phyloP scores from a whole-genome alignment of 176 grass and related monocot species.

The Carex littledalei region DNA sequence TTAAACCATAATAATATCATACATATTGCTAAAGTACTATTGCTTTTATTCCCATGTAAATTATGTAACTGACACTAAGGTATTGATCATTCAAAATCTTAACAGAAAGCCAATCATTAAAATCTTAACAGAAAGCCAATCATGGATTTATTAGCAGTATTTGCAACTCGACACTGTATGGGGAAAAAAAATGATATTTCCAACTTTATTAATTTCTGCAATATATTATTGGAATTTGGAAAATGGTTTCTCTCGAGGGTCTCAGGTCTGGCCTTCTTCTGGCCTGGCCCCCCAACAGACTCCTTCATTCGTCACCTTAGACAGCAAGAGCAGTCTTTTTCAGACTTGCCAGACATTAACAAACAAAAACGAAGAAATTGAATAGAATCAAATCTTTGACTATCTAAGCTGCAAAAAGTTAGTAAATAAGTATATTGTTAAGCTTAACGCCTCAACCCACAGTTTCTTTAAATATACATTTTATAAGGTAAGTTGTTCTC shows the following conservation, averaged over 20 bases:
- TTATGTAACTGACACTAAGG: constrained; percentile 13
- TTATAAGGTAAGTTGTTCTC: too few relatives aligned
- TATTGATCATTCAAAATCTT: background rate
- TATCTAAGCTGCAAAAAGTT: background rate
- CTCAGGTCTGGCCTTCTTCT: too few relatives aligned
- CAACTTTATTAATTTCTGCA: background rate
- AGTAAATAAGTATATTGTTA: too few relatives aligned
- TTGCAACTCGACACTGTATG: background rate
- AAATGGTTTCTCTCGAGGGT: background rate
- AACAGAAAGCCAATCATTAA: constrained; percentile 28
- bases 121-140: constrained; percentile 12
- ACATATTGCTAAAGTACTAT: background rate
- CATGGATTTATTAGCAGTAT: constrained; percentile 14
- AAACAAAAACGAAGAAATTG: background rate
- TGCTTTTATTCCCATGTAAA: constrained; percentile 10
- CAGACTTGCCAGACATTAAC: background rate
- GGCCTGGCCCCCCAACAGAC: background rate
- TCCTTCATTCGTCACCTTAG: background rate
- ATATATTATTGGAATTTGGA: background rate
- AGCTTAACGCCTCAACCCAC: too few relatives aligned
- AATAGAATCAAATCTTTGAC: background rate
- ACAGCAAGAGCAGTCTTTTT: background rate
- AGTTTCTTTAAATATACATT: too few relatives aligned
- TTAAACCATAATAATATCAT: background rate
- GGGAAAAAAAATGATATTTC: background rate